These are phyloP conservation scores for Rosa lucieae DNA, from an alignment of 306 rosid genomes.

Conservation along the genomic window DNA sequence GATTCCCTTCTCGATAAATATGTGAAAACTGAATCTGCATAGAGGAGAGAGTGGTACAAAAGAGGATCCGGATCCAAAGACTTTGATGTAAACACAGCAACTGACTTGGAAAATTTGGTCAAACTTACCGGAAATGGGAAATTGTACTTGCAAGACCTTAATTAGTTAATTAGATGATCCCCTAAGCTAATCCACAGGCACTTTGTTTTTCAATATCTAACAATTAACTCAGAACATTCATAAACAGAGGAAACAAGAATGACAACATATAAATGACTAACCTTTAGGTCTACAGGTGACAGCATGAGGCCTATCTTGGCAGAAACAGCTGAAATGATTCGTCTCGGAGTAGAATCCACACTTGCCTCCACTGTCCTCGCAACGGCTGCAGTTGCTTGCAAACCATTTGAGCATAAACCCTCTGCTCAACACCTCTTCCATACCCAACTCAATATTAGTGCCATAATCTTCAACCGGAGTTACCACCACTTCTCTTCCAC, in stretches of 20 bases:
- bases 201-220: not conserved
- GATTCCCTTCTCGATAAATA: no score
- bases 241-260: not conserved
- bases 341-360: slow-evolving; percentile 35
- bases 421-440: slow-evolving; percentile 32
- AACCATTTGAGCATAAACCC: slow-evolving; percentile 61
- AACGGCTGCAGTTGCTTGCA: slow-evolving; percentile 32
- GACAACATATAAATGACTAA: slow-evolving; percentile 21
- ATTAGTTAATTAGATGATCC: no score
- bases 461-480: not conserved
- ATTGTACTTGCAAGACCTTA: no score
- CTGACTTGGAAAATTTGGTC: no score
- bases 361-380: slow-evolving; percentile 37
- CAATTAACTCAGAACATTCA: not conserved
- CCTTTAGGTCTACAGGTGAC: slow-evolving; percentile 36
- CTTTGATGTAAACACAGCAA: no score
- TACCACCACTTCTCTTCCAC: slow-evolving; percentile 19
- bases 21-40: no score
- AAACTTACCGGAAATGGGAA: no score
- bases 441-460: not conserved
- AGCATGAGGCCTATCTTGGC: slow-evolving; percentile 55
- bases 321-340: slow-evolving; percentile 39
- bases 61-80: no score
- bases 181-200: no score
- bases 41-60: no score